Base-by-base conservation (phyloP, 2,329 filamentous ascomycete species). In the Ophiocordyceps sinensis region DNA sequence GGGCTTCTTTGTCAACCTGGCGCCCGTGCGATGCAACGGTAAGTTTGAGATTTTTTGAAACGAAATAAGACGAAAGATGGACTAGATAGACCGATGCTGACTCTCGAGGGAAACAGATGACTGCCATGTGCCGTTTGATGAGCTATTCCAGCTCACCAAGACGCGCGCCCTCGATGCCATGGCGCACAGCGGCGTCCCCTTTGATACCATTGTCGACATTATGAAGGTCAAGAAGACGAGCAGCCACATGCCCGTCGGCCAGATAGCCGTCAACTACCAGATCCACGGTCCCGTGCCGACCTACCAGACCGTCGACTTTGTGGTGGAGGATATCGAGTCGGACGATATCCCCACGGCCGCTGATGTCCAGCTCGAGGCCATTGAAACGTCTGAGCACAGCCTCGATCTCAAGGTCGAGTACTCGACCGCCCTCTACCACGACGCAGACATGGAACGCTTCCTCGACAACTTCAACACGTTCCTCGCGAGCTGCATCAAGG, bases 1-100 rank as follows among this genome's bases (percentile, higher is more conserved):
- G 38, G 51, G 51, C 7, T 51, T 53, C 46, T 53, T 51, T 41
- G 51, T 53, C 42, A 53, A 53, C 40, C 39, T 53, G 34, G 47
- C 46, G 5, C 51, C 51, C 7, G 45, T 53, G 15, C 47, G 51
- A 38, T 49, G 47, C 42, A 45, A 47, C 29, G 48, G 43, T 46
- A 43, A 40, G 30, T 39, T 2, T 4, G 28, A 12, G 21, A 17
- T 26, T 23, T 14, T 21, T 26, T 9, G 8, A 3, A 9, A 23
- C 31, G 21, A 30, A 21, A 10, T 28, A 29, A 35, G 29, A 30
- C 19, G 19, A 19, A 26, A 26, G 23, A 6, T 7, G 23, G 3
- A 26, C 23, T 28, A 28, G 2, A 10, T 28, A 8, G 14, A 37
- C 2, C 34, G 14, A 36, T 26, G 40, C 40, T 42, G 30, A 42